A percentile compares a stretch with the other conserved stretches of the same genome.
Evolutionary conservation across 1,284 basidiomycete genomes (phyloP).

Genomic region (Heliocybe sulcata): DNA sequence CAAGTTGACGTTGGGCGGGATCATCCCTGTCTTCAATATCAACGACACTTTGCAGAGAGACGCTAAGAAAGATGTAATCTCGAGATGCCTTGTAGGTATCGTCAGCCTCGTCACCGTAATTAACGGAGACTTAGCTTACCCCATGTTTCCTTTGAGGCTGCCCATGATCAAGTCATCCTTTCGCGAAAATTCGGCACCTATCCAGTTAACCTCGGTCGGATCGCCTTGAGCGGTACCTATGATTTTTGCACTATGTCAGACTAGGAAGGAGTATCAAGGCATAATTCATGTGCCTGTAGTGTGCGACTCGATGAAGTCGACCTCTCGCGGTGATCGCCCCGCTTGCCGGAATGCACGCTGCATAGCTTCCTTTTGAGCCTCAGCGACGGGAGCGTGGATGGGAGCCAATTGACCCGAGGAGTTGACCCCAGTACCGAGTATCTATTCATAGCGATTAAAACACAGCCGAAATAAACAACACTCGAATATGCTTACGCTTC

Average conservation of each 20-base stretch:
- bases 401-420: conserved; percentile 28
- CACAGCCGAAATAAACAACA: too few relatives aligned
- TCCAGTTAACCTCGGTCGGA: conserved; percentile 42
- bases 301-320: conserved; percentile 41
- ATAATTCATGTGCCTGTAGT: conserved; percentile 31
- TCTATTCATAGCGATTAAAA: too few relatives aligned
- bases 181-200: conserved; percentile 27
- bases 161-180: conserved; percentile 27
- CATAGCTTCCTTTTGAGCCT: conserved; percentile 28
- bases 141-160: conserved; percentile 41
- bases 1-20: conserved; percentile 35
- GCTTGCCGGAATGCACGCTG: conserved; percentile 21
- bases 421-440: conserved; percentile 32
- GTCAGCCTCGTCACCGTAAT: neutral
- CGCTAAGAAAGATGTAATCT: conserved; percentile 24
- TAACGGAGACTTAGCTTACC: conserved; percentile 18
- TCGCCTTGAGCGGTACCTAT: conserved; percentile 29
- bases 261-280: neutral
- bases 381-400: conserved; percentile 28
- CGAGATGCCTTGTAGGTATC: neutral
- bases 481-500: conserved; percentile 16
- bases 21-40: conserved; percentile 25
- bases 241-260: neutral
- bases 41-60: conserved; percentile 32
- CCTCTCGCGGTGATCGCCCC: conserved; percentile 24